Percentiles rank a stretch among this genome's conserved stretches.
phyloP scores from a whole-genome alignment of 495 filamentous ascomycete genomes.

The Trypethelium eluteriae region DNA sequence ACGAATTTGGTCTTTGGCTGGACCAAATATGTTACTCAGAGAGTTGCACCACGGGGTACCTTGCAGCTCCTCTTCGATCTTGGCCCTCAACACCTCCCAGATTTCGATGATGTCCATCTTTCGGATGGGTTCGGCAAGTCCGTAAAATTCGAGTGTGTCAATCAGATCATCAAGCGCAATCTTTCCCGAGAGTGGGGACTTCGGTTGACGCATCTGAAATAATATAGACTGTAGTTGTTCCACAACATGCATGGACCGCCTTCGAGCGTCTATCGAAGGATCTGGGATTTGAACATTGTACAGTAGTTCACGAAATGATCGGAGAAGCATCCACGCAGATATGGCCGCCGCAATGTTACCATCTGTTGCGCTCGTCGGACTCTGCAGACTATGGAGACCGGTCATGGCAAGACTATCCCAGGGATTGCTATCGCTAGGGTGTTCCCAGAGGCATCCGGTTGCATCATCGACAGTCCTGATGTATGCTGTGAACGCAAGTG shows the following conservation, averaged over 20 bases:
- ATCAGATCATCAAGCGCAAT: slow-evolving; percentile 26
- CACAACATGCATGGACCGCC: slow-evolving; percentile 42
- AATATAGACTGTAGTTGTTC: slow-evolving; percentile 30
- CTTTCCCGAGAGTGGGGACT: slow-evolving; percentile 16
- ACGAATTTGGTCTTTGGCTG: slow-evolving; percentile 20
- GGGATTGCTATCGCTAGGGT: slow-evolving; percentile 32
- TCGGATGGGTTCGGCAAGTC: slow-evolving; percentile 28
- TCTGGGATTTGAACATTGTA: slow-evolving; percentile 45
- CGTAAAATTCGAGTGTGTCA: slow-evolving; percentile 32
- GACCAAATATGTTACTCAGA: slow-evolving; percentile 44
- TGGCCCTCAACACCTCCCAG: slow-evolving; percentile 49
- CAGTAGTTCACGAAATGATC: slow-evolving; percentile 51
- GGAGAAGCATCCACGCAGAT: slow-evolving; percentile 52
- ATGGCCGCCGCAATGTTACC: slow-evolving; percentile 36
- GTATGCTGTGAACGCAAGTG: slow-evolving; percentile 56
- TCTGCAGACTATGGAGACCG: slow-evolving; percentile 49
- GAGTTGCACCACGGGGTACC: slow-evolving; percentile 39
- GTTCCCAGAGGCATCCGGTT: slow-evolving; percentile 57
- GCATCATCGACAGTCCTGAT: slow-evolving; percentile 57
- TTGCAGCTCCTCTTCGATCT: slow-evolving; percentile 45
- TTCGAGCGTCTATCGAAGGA: slow-evolving; percentile 42
- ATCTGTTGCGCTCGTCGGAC: slow-evolving; percentile 41
- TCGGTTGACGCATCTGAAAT: slow-evolving; percentile 26
- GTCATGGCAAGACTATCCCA: slow-evolving; percentile 48
- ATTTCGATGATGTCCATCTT: slow-evolving; percentile 36